phyloP scores from a whole-genome alignment of 2,329 filamentous ascomycete genomes.

The Botryotinia narcissicola region DNA sequence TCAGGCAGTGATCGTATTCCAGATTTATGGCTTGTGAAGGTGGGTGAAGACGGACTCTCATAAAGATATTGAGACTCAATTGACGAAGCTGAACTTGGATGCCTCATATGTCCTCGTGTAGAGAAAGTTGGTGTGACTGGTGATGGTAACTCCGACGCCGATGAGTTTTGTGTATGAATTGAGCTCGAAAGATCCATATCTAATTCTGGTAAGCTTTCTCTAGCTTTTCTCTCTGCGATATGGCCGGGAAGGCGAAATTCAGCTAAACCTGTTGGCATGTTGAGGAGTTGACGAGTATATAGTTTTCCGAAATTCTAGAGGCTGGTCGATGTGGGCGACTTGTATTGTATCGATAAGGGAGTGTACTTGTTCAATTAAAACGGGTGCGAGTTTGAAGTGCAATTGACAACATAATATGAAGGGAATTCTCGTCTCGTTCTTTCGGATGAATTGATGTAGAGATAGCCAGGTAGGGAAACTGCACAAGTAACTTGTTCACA shows the following conservation, averaged over 20 bases:
- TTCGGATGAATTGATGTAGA: conserved; percentile 25
- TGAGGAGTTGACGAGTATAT: conserved; percentile 12
- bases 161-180: conserved; percentile 44
- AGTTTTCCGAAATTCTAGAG: not conserved
- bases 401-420: conserved; percentile 31
- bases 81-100: conserved; percentile 76
- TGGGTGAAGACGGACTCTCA: conserved; percentile 59
- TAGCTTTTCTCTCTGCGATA: conserved; percentile 50
- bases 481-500: conserved; percentile 24
- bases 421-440: conserved; percentile 23
- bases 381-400: conserved; percentile 24
- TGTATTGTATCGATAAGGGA: conserved; percentile 11
- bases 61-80: conserved; percentile 56
- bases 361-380: conserved; percentile 10
- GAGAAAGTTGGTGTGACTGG: conserved; percentile 70
- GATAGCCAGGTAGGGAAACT: not conserved
- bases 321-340: conserved; percentile 16
- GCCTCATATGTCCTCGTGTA: conserved; percentile 58
- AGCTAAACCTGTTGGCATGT: conserved; percentile 47
- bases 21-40: conserved; percentile 49
- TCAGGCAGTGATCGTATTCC: conserved; percentile 71
- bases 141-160: conserved; percentile 59
- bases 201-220: conserved; percentile 39
- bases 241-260: conserved; percentile 54
- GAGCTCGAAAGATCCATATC: conserved; percentile 36